These are phyloP conservation scores for Talaromyces proteolyticus DNA, from an alignment of 495 filamentous ascomycete species.

Conservation along the genomic window DNA sequence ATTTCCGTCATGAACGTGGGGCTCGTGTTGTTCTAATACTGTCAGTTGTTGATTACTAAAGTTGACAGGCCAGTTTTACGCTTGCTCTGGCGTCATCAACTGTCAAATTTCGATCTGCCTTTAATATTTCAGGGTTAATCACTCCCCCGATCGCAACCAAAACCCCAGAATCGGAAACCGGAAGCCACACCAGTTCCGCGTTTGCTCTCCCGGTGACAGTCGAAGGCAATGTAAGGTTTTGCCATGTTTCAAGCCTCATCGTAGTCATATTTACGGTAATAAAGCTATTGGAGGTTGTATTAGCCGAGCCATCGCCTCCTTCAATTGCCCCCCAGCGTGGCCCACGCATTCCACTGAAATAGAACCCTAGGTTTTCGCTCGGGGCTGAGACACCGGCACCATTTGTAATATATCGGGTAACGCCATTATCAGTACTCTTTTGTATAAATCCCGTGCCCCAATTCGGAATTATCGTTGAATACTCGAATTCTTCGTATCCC, in stretches of 20 bases:
- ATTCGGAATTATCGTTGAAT: conserved; percentile 19
- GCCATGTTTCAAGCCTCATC: conserved; percentile 40
- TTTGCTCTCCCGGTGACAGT: conserved; percentile 42
- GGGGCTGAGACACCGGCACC: conserved; percentile 53
- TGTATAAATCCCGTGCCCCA: conserved; percentile 29
- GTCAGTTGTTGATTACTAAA: neutral
- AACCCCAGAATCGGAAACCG: conserved; percentile 49
- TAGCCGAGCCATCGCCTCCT: conserved; percentile 16
- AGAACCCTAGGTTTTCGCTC: conserved; percentile 59
- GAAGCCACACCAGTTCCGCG: conserved; percentile 59
- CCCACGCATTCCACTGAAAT: conserved; percentile 51
- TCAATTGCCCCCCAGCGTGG: conserved; percentile 31
- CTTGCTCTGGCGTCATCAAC: neutral
- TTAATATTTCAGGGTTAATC: conserved; percentile 34
- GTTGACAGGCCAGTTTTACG: conserved; percentile 1
- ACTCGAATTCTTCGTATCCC: conserved; percentile 38
- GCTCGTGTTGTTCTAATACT: conserved; percentile 16
- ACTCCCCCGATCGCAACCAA: conserved; percentile 57
- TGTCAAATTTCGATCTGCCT: neutral
- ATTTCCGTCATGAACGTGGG: conserved; percentile 50
- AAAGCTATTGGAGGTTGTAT: conserved; percentile 37
- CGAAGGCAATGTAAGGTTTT: conserved; percentile 41
- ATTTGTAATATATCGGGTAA: conserved; percentile 52
- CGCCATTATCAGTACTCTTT: conserved; percentile 20
- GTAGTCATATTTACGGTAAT: conserved; percentile 47